Evolutionary conservation across 371 early-diverging fungal genomes (phyloP).

Genomic region (Massospora cicadina): DNA sequence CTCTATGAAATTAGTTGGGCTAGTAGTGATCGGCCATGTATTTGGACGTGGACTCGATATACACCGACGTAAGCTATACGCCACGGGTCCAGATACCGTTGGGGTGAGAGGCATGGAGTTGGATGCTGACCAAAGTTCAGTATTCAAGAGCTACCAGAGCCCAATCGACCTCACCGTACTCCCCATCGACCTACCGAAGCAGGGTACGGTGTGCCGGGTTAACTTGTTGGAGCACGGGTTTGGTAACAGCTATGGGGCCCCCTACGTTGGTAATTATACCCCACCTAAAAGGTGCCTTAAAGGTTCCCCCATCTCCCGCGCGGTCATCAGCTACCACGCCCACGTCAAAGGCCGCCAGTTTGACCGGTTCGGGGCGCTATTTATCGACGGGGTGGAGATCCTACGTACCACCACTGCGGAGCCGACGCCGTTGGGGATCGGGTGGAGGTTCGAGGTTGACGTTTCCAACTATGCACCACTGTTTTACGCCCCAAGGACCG

Average conservation of each 20-base stretch:
- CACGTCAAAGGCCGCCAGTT: constrained; percentile 9
- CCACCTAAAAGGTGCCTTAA: background rate
- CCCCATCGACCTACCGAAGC: background rate
- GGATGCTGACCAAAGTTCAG: no score
- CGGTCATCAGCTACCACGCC: background rate
- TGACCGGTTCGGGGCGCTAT: constrained; percentile 3
- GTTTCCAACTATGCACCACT: background rate
- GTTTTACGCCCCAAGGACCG: background rate
- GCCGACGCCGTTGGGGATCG: constrained; percentile 3
- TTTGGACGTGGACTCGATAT: no score
- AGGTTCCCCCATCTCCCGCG: background rate
- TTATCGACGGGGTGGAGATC: background rate
- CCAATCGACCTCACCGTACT: background rate
- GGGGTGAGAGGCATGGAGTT: no score
- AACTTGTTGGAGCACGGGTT: background rate
- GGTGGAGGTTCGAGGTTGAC: constrained; percentile 1
- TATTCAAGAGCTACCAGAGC: constrained; percentile 1
- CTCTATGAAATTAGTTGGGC: no score
- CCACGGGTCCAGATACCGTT: no score
- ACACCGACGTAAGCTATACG: no score
- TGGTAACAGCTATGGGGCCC: constrained; percentile 1
- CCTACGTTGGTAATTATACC: constrained; percentile 1
- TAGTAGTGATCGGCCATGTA: no score
- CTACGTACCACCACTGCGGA: constrained; percentile 8
- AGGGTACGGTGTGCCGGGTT: background rate